A percentile compares a stretch with the other conserved stretches of the same genome.
phyloP scores from a whole-genome alignment of 106 monocot genomes.

The Xerophyta viscosa region DNA sequence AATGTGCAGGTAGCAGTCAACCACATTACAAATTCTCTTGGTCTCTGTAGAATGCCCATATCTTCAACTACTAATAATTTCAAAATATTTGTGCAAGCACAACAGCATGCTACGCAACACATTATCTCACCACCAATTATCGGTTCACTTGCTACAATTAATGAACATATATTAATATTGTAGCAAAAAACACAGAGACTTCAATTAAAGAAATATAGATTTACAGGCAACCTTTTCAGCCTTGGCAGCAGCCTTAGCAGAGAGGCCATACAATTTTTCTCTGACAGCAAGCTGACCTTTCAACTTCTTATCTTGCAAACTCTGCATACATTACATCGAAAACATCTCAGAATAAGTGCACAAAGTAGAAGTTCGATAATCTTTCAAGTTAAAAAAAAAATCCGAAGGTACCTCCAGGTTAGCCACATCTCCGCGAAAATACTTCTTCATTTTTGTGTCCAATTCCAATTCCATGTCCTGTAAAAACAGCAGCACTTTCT shows the following conservation, averaged over 20 bases:
- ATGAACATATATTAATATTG: no score
- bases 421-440: constrained; percentile 68
- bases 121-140: no score
- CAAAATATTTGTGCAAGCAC: no score
- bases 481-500: no score
- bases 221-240: constrained; percentile 61
- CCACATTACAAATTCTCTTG: no score
- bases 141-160: no score
- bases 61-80: no score
- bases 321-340: constrained; percentile 21
- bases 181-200: background rate
- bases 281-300: constrained; percentile 62
- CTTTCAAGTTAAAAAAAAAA: background rate
- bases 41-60: no score
- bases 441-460: constrained; percentile 55
- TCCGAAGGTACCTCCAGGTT: constrained; percentile 44
- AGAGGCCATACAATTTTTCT: constrained; percentile 69
- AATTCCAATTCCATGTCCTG: constrained; percentile 51
- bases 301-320: constrained; percentile 75
- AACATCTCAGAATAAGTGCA: background rate
- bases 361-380: background rate
- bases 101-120: no score
- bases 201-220: background rate
- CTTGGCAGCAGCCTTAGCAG: constrained; percentile 86
- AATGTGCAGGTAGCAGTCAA: no score